Conservation (phyloP, 805 yeast species). For the Brettanomyces bruxellensis region DNA sequence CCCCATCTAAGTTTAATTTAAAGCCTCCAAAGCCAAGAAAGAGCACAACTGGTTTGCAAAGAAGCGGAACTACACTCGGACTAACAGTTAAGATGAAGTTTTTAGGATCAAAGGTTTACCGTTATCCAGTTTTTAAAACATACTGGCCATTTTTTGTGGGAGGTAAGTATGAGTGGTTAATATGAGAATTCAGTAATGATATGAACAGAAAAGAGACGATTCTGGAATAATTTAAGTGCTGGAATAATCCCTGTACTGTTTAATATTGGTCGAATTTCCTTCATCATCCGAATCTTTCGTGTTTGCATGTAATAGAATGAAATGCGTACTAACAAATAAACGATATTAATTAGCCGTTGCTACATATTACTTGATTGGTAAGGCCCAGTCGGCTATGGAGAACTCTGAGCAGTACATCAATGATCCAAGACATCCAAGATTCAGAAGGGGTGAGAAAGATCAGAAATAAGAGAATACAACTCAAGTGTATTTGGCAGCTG, state of each 20-base stretch:
- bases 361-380: constrained; percentile 62
- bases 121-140: constrained; percentile 42
- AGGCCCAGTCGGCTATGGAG: constrained; percentile 59
- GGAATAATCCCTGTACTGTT: not conserved
- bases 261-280: too few relatives aligned
- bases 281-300: not conserved
- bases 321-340: not conserved
- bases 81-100: constrained; percentile 19
- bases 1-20: too few relatives aligned
- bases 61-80: too few relatives aligned
- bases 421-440: constrained; percentile 96
- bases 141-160: constrained; percentile 89
- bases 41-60: too few relatives aligned
- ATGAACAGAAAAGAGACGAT: too few relatives aligned
- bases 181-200: too few relatives aligned
- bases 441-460: constrained; percentile 31
- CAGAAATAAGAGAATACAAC: constrained; percentile 16
- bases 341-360: constrained; percentile 29
- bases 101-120: constrained; percentile 27
- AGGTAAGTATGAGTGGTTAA: constrained; percentile 38
- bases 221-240: too few relatives aligned
- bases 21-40: too few relatives aligned
- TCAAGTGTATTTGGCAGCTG: too few relatives aligned
- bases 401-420: constrained; percentile 76
- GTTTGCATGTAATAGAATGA: too few relatives aligned